Percentiles rank a stretch among this genome's conserved stretches.
Evolutionary conservation across 202 grass and related monocot genomes (phyloP).

Genomic region (Musa balbisiana): DNA sequence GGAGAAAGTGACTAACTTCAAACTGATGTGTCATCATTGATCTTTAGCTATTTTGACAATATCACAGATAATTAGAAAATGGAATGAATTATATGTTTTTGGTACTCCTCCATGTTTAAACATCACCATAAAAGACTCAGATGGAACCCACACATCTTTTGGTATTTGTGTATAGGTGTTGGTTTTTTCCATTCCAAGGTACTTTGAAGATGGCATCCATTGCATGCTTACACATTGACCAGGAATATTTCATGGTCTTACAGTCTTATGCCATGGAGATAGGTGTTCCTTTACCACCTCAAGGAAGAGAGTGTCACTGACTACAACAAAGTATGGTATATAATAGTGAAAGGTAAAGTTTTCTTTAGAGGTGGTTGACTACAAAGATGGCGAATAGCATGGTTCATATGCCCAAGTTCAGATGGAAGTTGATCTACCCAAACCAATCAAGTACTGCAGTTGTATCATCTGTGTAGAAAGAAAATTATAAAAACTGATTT

Average conservation of each 20-base stretch:
- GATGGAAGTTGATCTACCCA: too few relatives aligned
- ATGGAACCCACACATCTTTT: not conserved
- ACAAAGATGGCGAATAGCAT: not conserved
- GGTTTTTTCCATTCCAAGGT: not conserved
- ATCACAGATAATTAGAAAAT: too few relatives aligned
- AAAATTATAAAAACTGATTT: too few relatives aligned
- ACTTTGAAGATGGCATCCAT: not conserved
- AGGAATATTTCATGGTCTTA: not conserved
- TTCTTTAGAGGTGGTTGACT: not conserved
- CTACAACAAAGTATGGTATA: not conserved
- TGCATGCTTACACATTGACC: not conserved
- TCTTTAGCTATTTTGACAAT: too few relatives aligned
- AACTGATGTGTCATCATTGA: too few relatives aligned
- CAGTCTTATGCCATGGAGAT: not conserved
- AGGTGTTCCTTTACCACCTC: not conserved
- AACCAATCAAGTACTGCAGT: too few relatives aligned
- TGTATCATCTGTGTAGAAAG: too few relatives aligned
- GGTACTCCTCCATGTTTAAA: too few relatives aligned
- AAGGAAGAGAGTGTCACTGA: not conserved
- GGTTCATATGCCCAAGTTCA: too few relatives aligned
- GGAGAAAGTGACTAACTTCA: too few relatives aligned
- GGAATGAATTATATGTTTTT: too few relatives aligned
- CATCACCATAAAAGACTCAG: too few relatives aligned
- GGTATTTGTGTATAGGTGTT: not conserved
- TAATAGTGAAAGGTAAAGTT: not conserved